Evolutionary conservation across 768 basidiomycete species (phyloP).

Genomic region (Leccinum disarticulatum): DNA sequence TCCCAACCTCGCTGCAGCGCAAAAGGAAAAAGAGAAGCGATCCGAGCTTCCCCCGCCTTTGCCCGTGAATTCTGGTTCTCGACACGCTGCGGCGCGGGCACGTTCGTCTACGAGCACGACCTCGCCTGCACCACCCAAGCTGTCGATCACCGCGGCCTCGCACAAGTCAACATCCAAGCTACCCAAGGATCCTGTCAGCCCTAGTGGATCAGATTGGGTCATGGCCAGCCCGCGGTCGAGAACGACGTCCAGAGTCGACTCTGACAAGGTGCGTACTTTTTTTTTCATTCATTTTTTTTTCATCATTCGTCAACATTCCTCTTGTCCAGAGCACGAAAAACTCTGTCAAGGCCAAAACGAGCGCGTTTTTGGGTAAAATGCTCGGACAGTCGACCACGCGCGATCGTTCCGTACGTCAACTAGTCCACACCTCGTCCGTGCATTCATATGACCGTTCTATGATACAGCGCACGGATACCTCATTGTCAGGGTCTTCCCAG

Average conservation of each 20-base stretch:
- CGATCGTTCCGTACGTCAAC: constrained; percentile 62
- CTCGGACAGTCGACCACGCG: constrained; percentile 62
- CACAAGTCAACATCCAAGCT: constrained; percentile 21
- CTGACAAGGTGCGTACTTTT: constrained; percentile 45
- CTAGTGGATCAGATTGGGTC: constrained; percentile 46
- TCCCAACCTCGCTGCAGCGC: constrained; percentile 28
- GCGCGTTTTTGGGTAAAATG: constrained; percentile 79
- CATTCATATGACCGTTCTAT: constrained; percentile 15
- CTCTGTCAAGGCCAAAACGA: constrained; percentile 76
- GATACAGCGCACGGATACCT: constrained; percentile 59
- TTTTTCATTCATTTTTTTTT: not conserved
- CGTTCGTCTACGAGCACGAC: constrained; percentile 44
- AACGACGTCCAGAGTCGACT: constrained; percentile 43
- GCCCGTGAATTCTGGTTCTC: constrained; percentile 31
- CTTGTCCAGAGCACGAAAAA: constrained; percentile 42
- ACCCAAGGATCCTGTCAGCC: constrained; percentile 33
- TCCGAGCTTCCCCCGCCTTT: constrained; percentile 46
- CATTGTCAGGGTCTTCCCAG: constrained; percentile 29
- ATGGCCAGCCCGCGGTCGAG: constrained; percentile 45
- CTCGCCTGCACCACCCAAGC: constrained; percentile 31
- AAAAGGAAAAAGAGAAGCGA: constrained; percentile 35
- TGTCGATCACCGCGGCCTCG: constrained; percentile 36
- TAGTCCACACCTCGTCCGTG: constrained; percentile 2
- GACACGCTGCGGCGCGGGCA: constrained; percentile 35
- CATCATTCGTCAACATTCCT: not conserved